Conservation (phyloP, 2,329 filamentous ascomycete species). For the Ceratocystis colombiana region DNA sequence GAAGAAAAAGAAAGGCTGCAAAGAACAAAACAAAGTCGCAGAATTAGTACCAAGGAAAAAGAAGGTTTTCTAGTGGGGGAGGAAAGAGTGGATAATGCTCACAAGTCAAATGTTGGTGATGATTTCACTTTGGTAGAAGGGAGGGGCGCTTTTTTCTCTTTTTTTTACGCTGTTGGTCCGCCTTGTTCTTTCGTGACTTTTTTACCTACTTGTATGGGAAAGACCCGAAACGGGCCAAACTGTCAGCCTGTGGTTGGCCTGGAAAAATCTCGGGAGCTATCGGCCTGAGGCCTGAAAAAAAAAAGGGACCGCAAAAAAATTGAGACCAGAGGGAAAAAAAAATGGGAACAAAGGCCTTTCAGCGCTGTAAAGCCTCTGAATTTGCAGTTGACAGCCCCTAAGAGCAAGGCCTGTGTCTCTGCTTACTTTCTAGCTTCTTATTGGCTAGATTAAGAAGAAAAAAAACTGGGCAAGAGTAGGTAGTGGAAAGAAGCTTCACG, state of each 20-base stretch:
- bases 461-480: no score
- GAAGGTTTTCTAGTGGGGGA: slow-evolving; percentile 6
- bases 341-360: slow-evolving; percentile 2
- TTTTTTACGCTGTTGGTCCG: not conserved
- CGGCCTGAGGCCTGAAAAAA: slow-evolving; percentile 19
- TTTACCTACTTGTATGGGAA: not conserved
- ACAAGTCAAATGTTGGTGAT: slow-evolving; percentile 20
- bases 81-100: not conserved
- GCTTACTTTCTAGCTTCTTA: slow-evolving; percentile 24
- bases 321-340: not conserved
- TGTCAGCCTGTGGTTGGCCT: slow-evolving; percentile 22
- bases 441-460: slow-evolving; percentile 10
- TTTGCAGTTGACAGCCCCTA: not conserved
- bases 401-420: slow-evolving; percentile 6
- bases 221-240: slow-evolving; percentile 13
- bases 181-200: not conserved
- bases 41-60: slow-evolving; percentile 8
- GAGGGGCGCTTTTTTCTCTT: slow-evolving; percentile 22
- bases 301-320: slow-evolving; percentile 13
- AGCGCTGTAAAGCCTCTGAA: not conserved
- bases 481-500: not conserved
- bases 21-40: not conserved
- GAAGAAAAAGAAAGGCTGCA: slow-evolving; percentile 19
- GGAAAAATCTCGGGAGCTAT: slow-evolving; percentile 26
- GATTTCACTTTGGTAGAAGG: slow-evolving; percentile 12